phyloP scores from a whole-genome alignment of 2,329 filamentous ascomycete genomes.

The Diaporthe destruens region DNA sequence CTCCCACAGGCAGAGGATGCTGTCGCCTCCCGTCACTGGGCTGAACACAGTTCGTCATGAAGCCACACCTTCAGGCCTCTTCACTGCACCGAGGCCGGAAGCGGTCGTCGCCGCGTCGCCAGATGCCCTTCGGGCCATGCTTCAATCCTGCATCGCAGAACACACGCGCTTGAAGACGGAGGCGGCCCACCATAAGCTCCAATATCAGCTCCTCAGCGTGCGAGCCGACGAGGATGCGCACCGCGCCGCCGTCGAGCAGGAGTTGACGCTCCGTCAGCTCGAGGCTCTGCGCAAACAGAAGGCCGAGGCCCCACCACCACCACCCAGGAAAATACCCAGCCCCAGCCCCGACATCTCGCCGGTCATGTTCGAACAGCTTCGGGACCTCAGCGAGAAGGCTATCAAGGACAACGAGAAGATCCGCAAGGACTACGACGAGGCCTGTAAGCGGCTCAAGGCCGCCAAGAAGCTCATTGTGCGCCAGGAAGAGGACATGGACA shows the following conservation, averaged over 20 bases:
- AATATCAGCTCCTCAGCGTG: constrained; percentile 85
- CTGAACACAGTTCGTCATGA: constrained; percentile 50
- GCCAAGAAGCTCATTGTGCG: constrained; percentile 84
- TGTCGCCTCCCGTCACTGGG: constrained; percentile 67
- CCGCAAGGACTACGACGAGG: constrained; percentile 71
- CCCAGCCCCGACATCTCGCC: constrained; percentile 66
- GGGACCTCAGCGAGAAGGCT: constrained; percentile 74
- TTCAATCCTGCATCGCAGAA: constrained; percentile 67
- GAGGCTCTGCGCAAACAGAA: constrained; percentile 80
- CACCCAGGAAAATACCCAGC: constrained; percentile 65
- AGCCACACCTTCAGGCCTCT: constrained; percentile 54
- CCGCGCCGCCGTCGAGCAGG: constrained; percentile 89
- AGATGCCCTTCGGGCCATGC: constrained; percentile 69
- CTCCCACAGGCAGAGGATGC: constrained; percentile 62
- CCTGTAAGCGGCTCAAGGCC: constrained; percentile 75
- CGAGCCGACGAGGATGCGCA: constrained; percentile 88
- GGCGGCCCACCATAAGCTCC: constrained; percentile 89
- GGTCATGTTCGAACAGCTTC: constrained; percentile 70
- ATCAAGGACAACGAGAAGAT: constrained; percentile 75
- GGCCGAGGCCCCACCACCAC: constrained; percentile 18
- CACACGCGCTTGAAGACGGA: constrained; percentile 79
- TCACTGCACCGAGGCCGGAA: constrained; percentile 59
- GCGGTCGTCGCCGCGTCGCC: constrained; percentile 66
- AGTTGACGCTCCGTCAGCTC: constrained; percentile 89
- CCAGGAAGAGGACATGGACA: constrained; percentile 79